Conservation (phyloP, 768 basidiomycete genomes). For the Amanita rubescens region DNA sequence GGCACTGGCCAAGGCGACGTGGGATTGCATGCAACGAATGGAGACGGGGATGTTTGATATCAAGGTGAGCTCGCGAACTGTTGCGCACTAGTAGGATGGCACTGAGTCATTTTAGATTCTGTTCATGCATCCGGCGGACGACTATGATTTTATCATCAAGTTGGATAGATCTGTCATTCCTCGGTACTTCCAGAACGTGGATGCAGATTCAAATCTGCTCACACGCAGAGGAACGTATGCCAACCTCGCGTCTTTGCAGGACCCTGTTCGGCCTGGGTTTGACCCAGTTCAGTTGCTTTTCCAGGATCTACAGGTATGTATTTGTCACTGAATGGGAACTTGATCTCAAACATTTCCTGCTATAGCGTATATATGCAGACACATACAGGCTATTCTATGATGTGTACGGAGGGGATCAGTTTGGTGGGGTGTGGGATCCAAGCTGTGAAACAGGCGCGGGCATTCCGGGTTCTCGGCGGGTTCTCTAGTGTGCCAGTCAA, state of each 20-base stretch:
- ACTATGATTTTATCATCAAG: conserved; percentile 82
- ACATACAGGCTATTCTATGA: conserved; percentile 84
- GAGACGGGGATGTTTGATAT: conserved; percentile 47
- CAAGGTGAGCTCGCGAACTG: conserved; percentile 41
- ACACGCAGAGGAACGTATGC: conserved; percentile 35
- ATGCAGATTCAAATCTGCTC: conserved; percentile 42
- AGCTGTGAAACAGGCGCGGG: conserved; percentile 47
- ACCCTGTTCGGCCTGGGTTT: conserved; percentile 54
- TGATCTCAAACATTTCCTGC: background rate
- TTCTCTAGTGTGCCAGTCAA: conserved; percentile 62
- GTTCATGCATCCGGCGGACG: conserved; percentile 74
- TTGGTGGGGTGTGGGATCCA: conserved; percentile 88
- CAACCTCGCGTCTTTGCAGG: conserved; percentile 29
- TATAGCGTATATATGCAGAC: conserved; percentile 63
- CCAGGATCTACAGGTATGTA: conserved; percentile 62
- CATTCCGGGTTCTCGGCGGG: conserved; percentile 77
- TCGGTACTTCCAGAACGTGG: conserved; percentile 67
- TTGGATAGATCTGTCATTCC: conserved; percentile 59
- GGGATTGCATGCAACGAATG: conserved; percentile 46
- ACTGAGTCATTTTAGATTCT: conserved; percentile 44
- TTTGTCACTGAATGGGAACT: no score
- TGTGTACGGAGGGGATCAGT: conserved; percentile 64
- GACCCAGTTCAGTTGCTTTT: conserved; percentile 69
- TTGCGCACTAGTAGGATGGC: background rate
- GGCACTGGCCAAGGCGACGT: conserved; percentile 71